These are phyloP conservation scores for Stygiomarasmius scandens DNA, from an alignment of 1,284 basidiomycete species.

Conservation along the genomic window DNA sequence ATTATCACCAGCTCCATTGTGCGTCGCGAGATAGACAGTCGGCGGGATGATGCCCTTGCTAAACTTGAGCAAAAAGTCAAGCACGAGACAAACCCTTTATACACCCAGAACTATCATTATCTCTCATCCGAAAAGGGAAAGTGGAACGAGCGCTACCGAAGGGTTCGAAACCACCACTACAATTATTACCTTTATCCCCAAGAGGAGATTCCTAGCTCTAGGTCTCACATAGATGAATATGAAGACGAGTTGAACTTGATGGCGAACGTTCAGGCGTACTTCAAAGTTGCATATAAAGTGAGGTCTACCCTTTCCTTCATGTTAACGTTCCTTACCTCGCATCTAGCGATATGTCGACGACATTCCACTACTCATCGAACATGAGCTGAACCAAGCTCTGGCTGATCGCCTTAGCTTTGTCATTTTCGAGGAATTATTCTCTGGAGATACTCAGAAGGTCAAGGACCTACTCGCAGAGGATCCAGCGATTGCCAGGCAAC, in stretches of 20 bases:
- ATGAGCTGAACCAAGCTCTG: slow-evolving; percentile 46
- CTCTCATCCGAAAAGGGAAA: not conserved
- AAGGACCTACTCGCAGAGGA: slow-evolving; percentile 15
- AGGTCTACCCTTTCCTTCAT: not conserved
- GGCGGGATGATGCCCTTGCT: slow-evolving; percentile 1
- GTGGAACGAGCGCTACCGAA: slow-evolving; percentile 4
- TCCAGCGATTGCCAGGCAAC: slow-evolving; percentile 1
- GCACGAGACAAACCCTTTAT: slow-evolving; percentile 12
- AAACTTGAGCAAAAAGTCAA: slow-evolving; percentile 6
- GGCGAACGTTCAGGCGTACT: slow-evolving; percentile 56
- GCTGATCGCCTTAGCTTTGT: slow-evolving; percentile 37
- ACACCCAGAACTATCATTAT: slow-evolving; percentile 14
- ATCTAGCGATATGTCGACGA: slow-evolving; percentile 57
- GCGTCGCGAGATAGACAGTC: slow-evolving; percentile 1
- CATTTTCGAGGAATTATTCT: slow-evolving; percentile 41
- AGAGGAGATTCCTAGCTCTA: too few species aligned
- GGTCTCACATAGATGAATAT: slow-evolving; percentile 17
- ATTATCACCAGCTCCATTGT: not conserved
- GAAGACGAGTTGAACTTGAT: slow-evolving; percentile 48
- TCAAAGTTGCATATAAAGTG: slow-evolving; percentile 30
- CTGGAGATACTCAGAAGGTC: slow-evolving; percentile 18
- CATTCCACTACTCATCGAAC: slow-evolving; percentile 53
- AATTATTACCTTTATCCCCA: too few species aligned
- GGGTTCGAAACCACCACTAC: not conserved
- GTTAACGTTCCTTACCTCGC: not conserved